A percentile compares a stretch with the other conserved stretches of the same genome.
phyloP scores from a whole-genome alignment of 1,284 basidiomycete species.

The Nidula niveotomentosa region DNA sequence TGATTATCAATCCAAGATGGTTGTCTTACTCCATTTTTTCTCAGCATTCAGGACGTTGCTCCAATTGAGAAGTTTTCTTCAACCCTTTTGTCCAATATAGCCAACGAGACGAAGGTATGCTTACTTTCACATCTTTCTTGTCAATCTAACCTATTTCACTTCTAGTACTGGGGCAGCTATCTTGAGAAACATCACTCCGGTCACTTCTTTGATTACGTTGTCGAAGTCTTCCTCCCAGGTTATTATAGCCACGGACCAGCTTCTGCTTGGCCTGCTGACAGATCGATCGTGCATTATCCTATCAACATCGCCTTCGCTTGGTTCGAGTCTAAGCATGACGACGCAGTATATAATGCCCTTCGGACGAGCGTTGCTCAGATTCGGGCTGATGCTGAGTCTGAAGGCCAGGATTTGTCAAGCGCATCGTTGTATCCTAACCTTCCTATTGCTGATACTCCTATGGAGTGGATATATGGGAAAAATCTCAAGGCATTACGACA shows the following conservation, averaged over 20 bases:
- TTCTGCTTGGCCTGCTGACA: slow-evolving; percentile 39
- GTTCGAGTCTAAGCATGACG: slow-evolving; percentile 28
- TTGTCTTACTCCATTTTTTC: no score
- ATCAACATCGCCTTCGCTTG: slow-evolving; percentile 46
- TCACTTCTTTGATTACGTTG: slow-evolving; percentile 38
- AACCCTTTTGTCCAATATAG: no score
- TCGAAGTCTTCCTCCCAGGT: slow-evolving; percentile 46
- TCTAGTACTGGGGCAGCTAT: not conserved
- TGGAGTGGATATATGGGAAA: slow-evolving; percentile 43
- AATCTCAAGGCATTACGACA: no score
- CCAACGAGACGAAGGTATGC: no score
- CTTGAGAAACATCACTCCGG: slow-evolving; percentile 9
- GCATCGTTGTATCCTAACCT: slow-evolving; percentile 51
- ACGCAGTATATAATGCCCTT: slow-evolving; percentile 29
- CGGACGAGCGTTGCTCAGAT: slow-evolving; percentile 33
- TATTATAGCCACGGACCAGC: slow-evolving; percentile 12
- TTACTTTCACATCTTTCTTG: no score
- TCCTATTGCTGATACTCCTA: slow-evolving; percentile 45
- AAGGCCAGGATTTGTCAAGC: slow-evolving; percentile 35
- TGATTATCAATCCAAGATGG: no score
- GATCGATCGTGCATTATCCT: slow-evolving; percentile 34
- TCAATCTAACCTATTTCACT: no score
- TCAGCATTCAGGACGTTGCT: no score
- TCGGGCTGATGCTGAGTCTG: slow-evolving; percentile 27
- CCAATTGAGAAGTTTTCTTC: no score